These are phyloP conservation scores for Fusarium gaditjirri DNA, from an alignment of 2,329 filamentous ascomycete species.

Conservation along the genomic window DNA sequence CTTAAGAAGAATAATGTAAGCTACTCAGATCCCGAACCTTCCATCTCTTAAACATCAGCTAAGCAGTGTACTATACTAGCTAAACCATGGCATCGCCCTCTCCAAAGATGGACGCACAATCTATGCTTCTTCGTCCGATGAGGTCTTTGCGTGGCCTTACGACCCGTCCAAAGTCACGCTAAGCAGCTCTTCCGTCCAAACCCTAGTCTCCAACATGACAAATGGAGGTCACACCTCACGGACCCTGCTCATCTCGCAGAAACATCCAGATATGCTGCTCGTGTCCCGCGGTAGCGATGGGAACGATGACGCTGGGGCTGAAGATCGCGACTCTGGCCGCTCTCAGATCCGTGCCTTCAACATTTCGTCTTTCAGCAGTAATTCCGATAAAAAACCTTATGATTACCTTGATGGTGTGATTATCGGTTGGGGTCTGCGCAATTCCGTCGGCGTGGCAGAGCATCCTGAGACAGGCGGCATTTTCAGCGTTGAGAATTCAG, in stretches of 20 bases:
- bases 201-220: constrained; percentile 71
- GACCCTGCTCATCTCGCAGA: constrained; percentile 71
- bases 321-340: constrained; percentile 63
- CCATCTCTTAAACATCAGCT: not conserved
- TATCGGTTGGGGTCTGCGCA: constrained; percentile 76
- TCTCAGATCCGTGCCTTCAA: constrained; percentile 73
- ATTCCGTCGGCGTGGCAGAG: constrained; percentile 76
- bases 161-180: constrained; percentile 62
- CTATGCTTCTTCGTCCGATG: constrained; percentile 67
- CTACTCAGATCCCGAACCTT: not conserved
- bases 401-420: constrained; percentile 61
- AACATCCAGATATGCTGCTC: constrained; percentile 66
- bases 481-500: constrained; percentile 76
- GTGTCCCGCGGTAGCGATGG: constrained; percentile 72
- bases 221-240: constrained; percentile 72
- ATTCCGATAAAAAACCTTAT: constrained; percentile 47
- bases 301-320: constrained; percentile 70
- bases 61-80: constrained; percentile 44
- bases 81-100: constrained; percentile 68
- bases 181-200: constrained; percentile 52
- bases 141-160: constrained; percentile 75
- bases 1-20: constrained; percentile 52
- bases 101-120: constrained; percentile 63
- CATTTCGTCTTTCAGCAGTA: constrained; percentile 45
- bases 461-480: constrained; percentile 65